Conservation (phyloP, 352 stramenopile species). For the Pythium grandisporangium region DNA sequence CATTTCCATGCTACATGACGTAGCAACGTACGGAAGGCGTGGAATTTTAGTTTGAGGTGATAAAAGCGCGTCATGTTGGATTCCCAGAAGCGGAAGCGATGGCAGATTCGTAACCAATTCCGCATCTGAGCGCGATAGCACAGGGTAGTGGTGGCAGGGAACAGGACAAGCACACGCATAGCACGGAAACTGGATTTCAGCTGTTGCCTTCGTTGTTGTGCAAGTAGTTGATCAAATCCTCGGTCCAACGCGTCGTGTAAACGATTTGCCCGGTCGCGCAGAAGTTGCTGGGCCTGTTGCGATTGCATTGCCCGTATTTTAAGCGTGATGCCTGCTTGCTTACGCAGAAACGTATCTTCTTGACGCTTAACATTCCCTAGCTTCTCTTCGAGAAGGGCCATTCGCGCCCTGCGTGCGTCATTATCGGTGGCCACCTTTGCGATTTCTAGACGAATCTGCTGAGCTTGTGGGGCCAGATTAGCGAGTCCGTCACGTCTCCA, state of each 20-base stretch:
- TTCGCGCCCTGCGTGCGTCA: slow-evolving; percentile 8
- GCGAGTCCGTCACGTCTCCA: slow-evolving; percentile 15
- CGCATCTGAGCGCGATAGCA: slow-evolving; percentile 18
- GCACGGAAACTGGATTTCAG: slow-evolving; percentile 17
- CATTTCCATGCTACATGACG: slow-evolving; percentile 14
- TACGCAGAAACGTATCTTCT: slow-evolving; percentile 18
- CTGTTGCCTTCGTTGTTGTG: slow-evolving; percentile 5
- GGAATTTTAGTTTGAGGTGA: slow-evolving; percentile 15
- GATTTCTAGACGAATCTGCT: slow-evolving; percentile 7
- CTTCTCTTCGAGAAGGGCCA: slow-evolving; percentile 13
- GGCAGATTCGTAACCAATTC: slow-evolving; percentile 21
- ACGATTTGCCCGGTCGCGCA: slow-evolving; percentile 17
- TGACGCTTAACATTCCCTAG: slow-evolving; percentile 11
- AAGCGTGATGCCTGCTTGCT: slow-evolving; percentile 16
- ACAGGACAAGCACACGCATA: slow-evolving; percentile 14
- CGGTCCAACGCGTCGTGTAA: slow-evolving; percentile 26
- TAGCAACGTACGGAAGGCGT: slow-evolving; percentile 15
- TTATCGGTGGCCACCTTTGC: slow-evolving; percentile 5
- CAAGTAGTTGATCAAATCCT: slow-evolving; percentile 15
- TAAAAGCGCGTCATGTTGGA: slow-evolving; percentile 16
- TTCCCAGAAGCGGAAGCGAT: slow-evolving; percentile 15
- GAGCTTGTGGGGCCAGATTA: slow-evolving; percentile 8
- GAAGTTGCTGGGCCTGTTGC: slow-evolving; percentile 16
- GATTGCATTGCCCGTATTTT: slow-evolving; percentile 14
- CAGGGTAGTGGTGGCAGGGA: slow-evolving; percentile 11